Evolutionary conservation across 495 filamentous ascomycete genomes (phyloP), one percentile per base, ranked within the genome.

Genomic region (Trichocladium antarcticum): DNA sequence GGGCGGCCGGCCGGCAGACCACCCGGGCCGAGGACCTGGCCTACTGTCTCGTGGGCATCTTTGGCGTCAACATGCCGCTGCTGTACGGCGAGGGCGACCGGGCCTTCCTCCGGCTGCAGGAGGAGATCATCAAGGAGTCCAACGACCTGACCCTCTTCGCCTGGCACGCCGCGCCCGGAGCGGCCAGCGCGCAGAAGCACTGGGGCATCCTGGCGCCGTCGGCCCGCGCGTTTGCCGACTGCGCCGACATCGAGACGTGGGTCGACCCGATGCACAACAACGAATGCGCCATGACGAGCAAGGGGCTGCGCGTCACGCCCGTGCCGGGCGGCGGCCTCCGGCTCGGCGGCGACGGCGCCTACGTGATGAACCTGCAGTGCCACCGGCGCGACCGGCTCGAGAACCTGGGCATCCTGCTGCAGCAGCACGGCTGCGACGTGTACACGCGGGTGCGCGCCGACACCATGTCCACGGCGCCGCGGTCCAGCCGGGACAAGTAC

Each of bases 21-120:
- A 65, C 54, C 3, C 36, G 56, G 5, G 31, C 42, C 0, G 67
- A 70, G 47, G 66, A 70, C 48, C 36, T 43, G 6, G 65, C 66
- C 2, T 68, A 68, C 44, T 68, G 58, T 17, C 55, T 70, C 0
- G 38, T 69, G 5, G 66, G 66, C 0, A 50, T 69, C 0, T 67
- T 65, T 39, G 54, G 50, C 10, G 42, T 68, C 16, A 52, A 55
- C 40, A 63, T 69, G 55, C 56, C 64, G 1, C 50, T 60, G 9
- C 29, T 67, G 4, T 70, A 68, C 24, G 66, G 65, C 10, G 67
- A 68, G 41, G 55, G 64, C 1, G 52, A 55, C 10, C 59, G 54
- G 11, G 61, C 65, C 5, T 65, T 65, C 24, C 9, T 16, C 3
- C 48, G 65, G 14, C 51, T 68, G 6, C 56, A 59, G 45, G 36